phyloP scores from a whole-genome alignment of 2,329 filamentous ascomycete species.

The Phoma sp. region DNA sequence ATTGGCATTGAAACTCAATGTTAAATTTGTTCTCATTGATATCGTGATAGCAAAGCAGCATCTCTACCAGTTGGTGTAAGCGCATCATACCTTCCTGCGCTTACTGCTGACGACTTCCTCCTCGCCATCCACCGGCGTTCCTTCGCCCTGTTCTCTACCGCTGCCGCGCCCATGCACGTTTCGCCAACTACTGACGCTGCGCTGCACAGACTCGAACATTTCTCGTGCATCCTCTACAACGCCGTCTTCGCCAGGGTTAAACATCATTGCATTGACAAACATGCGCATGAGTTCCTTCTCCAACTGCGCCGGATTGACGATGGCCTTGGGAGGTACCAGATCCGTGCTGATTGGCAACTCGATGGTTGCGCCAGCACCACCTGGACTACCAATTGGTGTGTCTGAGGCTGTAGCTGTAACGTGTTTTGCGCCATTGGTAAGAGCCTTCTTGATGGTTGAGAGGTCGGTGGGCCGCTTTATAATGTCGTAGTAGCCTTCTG shows the following conservation, averaged over 20 bases:
- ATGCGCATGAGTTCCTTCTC: slow-evolving; percentile 94
- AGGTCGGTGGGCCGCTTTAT: slow-evolving; percentile 60
- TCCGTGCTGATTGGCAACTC: slow-evolving; percentile 73
- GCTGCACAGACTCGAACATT: slow-evolving; percentile 89
- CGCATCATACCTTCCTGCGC: slow-evolving; percentile 34
- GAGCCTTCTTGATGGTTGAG: slow-evolving; percentile 57
- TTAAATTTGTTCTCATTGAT: too few species aligned
- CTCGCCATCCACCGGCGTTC: slow-evolving; percentile 38
- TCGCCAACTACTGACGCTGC: slow-evolving; percentile 75
- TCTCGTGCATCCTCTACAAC: slow-evolving; percentile 85
- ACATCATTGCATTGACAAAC: slow-evolving; percentile 99
- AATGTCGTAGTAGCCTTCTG: slow-evolving; percentile 59
- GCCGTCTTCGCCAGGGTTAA: slow-evolving; percentile 89
- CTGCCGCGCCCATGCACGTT: slow-evolving; percentile 63
- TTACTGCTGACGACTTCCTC: slow-evolving; percentile 31
- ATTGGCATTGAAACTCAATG: too few species aligned
- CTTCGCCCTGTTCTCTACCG: slow-evolving; percentile 36
- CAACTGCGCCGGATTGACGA: slow-evolving; percentile 90
- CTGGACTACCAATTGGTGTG: slow-evolving; percentile 65
- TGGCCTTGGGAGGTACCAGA: slow-evolving; percentile 81
- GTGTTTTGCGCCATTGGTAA: slow-evolving; percentile 61
- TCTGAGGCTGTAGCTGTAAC: slow-evolving; percentile 60
- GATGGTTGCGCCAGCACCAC: slow-evolving; percentile 55
- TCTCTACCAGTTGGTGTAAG: too few species aligned
- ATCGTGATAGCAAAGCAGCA: too few species aligned